phyloP scores from a whole-genome alignment of 176 grass and related monocot species.

The Cocos nucifera region DNA sequence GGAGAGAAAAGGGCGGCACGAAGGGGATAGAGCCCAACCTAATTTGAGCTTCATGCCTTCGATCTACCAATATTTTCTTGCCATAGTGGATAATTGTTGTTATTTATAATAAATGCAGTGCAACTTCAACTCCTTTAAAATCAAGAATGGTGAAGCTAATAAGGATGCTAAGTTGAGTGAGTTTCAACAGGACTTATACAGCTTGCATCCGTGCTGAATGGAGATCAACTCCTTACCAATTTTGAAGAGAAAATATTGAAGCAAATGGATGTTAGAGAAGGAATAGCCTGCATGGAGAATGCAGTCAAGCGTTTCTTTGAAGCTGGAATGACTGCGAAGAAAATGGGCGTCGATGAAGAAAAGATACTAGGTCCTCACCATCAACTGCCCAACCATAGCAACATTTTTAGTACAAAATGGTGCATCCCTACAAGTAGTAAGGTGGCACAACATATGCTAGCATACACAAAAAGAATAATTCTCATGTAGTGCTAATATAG shows the following conservation, averaged over 20 bases:
- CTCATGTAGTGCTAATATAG: too few species aligned
- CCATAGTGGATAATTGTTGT: neutral
- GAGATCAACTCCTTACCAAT: slow-evolving; percentile 52
- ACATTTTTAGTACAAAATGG: too few species aligned
- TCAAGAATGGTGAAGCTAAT: slow-evolving; percentile 61
- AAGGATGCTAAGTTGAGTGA: slow-evolving; percentile 75
- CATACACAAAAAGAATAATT: too few species aligned
- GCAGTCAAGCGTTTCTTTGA: slow-evolving; percentile 70
- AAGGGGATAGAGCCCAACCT: too few species aligned
- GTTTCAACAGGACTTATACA: slow-evolving; percentile 93
- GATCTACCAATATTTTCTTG: too few species aligned
- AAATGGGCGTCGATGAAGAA: slow-evolving; percentile 67
- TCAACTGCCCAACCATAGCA: slow-evolving; percentile 17
- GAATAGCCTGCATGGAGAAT: slow-evolving; percentile 56
- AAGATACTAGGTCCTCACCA: slow-evolving; percentile 59
- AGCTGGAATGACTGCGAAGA: slow-evolving; percentile 53
- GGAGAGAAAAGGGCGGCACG: too few species aligned
- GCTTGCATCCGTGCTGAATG: slow-evolving; percentile 77
- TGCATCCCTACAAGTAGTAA: too few species aligned
- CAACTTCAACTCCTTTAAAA: slow-evolving; percentile 60
- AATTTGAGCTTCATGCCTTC: too few species aligned
- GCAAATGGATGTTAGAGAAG: slow-evolving; percentile 67
- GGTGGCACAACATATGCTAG: too few species aligned
- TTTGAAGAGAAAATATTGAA: slow-evolving; percentile 58
- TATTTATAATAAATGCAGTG: slow-evolving; percentile 25